Evolutionary conservation across 768 basidiomycete genomes (phyloP).

Genomic region (Boletus tomentosulus): DNA sequence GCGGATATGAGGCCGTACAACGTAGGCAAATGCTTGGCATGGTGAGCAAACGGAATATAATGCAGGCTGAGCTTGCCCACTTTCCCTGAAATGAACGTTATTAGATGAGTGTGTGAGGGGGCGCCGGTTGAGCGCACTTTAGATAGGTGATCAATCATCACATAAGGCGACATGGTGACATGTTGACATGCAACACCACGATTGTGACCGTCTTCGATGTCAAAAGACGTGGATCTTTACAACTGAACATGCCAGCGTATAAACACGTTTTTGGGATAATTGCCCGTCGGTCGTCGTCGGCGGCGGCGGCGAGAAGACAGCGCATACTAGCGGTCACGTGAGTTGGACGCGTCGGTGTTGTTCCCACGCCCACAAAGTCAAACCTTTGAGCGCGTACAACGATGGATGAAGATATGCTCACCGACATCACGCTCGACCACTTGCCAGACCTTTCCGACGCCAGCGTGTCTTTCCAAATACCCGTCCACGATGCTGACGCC

Average conservation of each 20-base stretch:
- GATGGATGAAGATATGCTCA: conserved; percentile 24
- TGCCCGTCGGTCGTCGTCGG: background rate
- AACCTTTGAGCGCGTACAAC: conserved; percentile 1
- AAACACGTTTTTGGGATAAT: background rate
- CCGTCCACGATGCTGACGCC: conserved; percentile 33
- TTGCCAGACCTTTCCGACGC: conserved; percentile 49
- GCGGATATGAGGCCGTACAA: background rate
- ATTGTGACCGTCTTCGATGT: background rate
- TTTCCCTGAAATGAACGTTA: background rate
- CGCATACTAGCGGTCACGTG: conserved; percentile 20
- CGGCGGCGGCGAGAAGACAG: background rate
- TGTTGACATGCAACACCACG: conserved; percentile 9
- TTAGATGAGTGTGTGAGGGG: background rate
- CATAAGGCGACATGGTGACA: conserved; percentile 13
- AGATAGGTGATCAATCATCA: conserved; percentile 2
- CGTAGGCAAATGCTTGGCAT: background rate
- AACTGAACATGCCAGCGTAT: background rate
- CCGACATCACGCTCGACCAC: conserved; percentile 48
- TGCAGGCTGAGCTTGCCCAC: background rate
- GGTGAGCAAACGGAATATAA: background rate
- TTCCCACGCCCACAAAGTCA: conserved; percentile 21
- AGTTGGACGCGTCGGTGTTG: conserved; percentile 20
- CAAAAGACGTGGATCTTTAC: background rate
- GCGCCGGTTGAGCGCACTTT: conserved; percentile 3
- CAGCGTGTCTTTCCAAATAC: conserved; percentile 46